Evolutionary conservation across 2,329 filamentous ascomycete genomes (phyloP), one percentile per base, ranked within the genome.

Genomic region (Metarhizium robertsii): DNA sequence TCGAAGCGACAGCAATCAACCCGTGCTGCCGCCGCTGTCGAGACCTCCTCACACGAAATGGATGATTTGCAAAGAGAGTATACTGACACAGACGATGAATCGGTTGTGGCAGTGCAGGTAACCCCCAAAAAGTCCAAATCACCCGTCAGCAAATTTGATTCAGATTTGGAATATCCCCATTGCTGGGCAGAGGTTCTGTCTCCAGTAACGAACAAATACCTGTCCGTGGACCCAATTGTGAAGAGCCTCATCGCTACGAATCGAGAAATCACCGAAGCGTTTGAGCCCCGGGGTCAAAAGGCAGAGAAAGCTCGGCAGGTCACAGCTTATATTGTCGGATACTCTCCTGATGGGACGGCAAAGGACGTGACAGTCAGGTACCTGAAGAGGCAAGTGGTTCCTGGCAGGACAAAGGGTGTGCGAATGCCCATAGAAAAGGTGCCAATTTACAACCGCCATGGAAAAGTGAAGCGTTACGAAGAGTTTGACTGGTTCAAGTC

Each of bases 341-440:
- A 88, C 69, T 90, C 88, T 0, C 72, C 82, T 3, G 92, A 97
- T 66, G 90, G 89, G 2, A 92, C 90, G 0, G 92, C 90, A 13
- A 97, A 97, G 67, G 94, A 99, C 67, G 88, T 99, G 16, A 99
- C 94, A 0, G 85, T 94, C 11, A 83, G 94, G 32, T 99, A 99
- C 68, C 74, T 99, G 7, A 92, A 87, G 64, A 83, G 86, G 25
- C 88, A 88, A 56, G 79, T 87, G 53, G 85, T 91, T 67, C 94
- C 94, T 0, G 92, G 94, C 4, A 88, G 91, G 61, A 95, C 92
- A 0, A 97, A 96, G 66, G 90, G 92, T 4, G 80, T 86, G 60
- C 83, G 94, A 6, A 80, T 96, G 66, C 83, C 87, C 0, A 67
- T 85, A 2, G 90, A 95, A 62, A 96, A 92, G 65, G 76, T 95